phyloP scores from a whole-genome alignment of 495 filamentous ascomycete genomes.

The Penicillium antarcticum region DNA sequence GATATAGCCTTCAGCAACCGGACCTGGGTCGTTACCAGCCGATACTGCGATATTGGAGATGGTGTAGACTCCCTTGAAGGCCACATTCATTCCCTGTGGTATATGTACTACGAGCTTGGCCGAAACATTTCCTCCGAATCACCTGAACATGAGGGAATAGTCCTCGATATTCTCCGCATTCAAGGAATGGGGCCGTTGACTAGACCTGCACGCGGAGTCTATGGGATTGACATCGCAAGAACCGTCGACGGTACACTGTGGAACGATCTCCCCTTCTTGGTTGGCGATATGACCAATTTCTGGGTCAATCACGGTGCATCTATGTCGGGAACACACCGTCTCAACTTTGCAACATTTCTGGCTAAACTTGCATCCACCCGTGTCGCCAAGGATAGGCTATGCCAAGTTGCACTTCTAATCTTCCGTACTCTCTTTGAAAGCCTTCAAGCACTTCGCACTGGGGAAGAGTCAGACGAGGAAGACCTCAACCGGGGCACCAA shows the following conservation, averaged over 20 bases:
- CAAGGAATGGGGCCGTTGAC: constrained; percentile 15
- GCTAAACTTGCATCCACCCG: constrained; percentile 16
- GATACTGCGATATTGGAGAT: constrained; percentile 18
- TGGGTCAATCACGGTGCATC: constrained; percentile 5
- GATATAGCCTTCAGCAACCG: constrained; percentile 8
- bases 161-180: constrained; percentile 20
- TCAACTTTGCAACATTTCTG: constrained; percentile 15
- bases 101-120: constrained; percentile 13
- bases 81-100: constrained; percentile 15
- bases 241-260: constrained; percentile 15
- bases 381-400: constrained; percentile 12
- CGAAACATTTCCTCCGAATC: constrained; percentile 5
- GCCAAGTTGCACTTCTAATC: constrained; percentile 13
- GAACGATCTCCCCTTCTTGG: constrained; percentile 19
- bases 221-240: constrained; percentile 16
- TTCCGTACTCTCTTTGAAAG: constrained; percentile 11
- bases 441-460: constrained; percentile 1
- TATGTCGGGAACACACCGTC: constrained; percentile 12
- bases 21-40: constrained; percentile 7
- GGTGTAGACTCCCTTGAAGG: constrained; percentile 14
- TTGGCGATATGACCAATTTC: constrained; percentile 15
- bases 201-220: constrained; percentile 3
- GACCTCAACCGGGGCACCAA: neutral
- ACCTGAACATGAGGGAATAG: constrained; percentile 12
- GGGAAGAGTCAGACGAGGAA: constrained; percentile 8